These are phyloP conservation scores for Cylindrodendrum hubeiense DNA, from an alignment of 2,329 filamentous ascomycete genomes.

Conservation along the genomic window DNA sequence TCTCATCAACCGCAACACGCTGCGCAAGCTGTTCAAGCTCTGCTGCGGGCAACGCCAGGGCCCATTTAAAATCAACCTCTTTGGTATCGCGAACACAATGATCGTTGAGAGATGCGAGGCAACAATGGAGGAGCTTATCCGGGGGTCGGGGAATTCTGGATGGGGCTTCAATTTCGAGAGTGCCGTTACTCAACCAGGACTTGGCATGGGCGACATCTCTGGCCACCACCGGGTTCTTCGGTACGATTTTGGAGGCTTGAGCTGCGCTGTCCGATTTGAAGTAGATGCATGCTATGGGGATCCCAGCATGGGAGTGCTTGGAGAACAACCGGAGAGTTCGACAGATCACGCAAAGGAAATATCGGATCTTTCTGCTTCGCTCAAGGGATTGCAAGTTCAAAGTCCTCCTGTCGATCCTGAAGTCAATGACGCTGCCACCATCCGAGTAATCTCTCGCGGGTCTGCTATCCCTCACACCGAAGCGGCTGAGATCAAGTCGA, in stretches of 20 bases:
- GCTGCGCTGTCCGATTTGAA: conserved; percentile 35
- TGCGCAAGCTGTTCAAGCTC: conserved; percentile 41
- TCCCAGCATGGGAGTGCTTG: not conserved
- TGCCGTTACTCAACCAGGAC: conserved; percentile 17
- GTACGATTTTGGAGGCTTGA: conserved; percentile 33
- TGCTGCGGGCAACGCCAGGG: conserved; percentile 20
- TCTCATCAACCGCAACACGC: conserved; percentile 43
- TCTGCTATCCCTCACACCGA: not conserved
- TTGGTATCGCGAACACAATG: conserved; percentile 22
- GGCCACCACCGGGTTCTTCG: conserved; percentile 32
- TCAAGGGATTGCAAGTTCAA: not conserved
- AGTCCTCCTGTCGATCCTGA: not conserved
- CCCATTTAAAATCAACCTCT: conserved; percentile 36
- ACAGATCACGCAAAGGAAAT: not conserved
- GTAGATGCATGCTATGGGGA: conserved; percentile 25
- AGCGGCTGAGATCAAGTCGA: conserved; percentile 41
- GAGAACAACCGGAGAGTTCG: not conserved
- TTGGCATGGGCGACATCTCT: conserved; percentile 4
- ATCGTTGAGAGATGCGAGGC: conserved; percentile 31
- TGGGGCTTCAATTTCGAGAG: conserved; percentile 30
- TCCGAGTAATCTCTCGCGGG: conserved; percentile 8
- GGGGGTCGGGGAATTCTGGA: not conserved
- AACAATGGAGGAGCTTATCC: not conserved
- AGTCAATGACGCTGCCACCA: not conserved
- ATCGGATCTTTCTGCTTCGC: not conserved